phyloP scores from a whole-genome alignment of 1,139 yeast genomes.

The Hyphopichia buzzinii region DNA sequence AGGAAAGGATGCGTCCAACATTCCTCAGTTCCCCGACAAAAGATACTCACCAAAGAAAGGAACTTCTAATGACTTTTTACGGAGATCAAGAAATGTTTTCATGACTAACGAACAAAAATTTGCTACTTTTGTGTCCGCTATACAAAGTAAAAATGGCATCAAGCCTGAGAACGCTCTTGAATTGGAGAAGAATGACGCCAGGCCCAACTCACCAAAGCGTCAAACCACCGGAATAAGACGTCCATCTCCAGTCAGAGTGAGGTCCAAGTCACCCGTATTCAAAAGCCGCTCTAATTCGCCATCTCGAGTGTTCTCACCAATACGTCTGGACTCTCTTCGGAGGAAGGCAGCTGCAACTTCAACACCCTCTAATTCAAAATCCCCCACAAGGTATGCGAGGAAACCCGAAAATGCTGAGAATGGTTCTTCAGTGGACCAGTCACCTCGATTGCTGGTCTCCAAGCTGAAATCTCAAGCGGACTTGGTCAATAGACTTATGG shows the following conservation, averaged over 20 bases:
- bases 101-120: conserved; percentile 4
- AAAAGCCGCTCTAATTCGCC: neutral
- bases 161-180: neutral
- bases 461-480: conserved; percentile 9
- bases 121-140: neutral
- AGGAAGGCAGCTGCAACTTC: neutral
- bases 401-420: neutral
- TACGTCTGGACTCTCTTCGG: neutral
- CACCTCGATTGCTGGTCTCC: conserved; percentile 2
- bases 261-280: conserved; percentile 3
- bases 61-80: conserved; percentile 7
- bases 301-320: neutral
- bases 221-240: neutral
- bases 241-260: conserved; percentile 3
- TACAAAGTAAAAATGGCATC: neutral
- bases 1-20: neutral
- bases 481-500: conserved; percentile 20
- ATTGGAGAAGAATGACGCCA: neutral
- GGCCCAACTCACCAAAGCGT: neutral
- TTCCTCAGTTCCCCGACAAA: neutral
- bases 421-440: neutral
- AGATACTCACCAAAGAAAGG: neutral
- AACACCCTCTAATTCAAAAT: conserved; percentile 7
- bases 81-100: conserved; percentile 17
- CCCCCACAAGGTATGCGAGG: conserved; percentile 13